These are phyloP conservation scores for Claviceps sp. DNA, from an alignment of 2,329 filamentous ascomycete species.

Conservation along the genomic window DNA sequence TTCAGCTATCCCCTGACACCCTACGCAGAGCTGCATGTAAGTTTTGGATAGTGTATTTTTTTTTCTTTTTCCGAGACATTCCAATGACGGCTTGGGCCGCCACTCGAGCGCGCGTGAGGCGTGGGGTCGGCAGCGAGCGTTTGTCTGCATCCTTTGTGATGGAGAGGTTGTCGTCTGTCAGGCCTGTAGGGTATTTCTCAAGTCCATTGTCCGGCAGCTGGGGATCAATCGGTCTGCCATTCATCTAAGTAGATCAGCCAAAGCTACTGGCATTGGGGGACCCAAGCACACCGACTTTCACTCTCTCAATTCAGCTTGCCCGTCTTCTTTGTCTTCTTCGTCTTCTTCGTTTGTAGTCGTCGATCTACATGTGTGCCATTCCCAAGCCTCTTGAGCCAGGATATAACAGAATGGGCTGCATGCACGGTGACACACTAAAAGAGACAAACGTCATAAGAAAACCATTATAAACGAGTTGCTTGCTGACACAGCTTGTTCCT, in stretches of 20 bases:
- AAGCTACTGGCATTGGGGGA: too few species aligned
- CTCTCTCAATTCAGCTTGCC: neutral
- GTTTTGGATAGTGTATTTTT: conserved; percentile 24
- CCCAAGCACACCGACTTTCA: too few species aligned
- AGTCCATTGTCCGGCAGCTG: too few species aligned
- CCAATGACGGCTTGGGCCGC: conserved; percentile 2
- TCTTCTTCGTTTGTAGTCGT: neutral
- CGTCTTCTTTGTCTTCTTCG: neutral
- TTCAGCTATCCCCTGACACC: conserved; percentile 53
- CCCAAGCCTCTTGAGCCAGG: neutral
- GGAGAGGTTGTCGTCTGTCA: too few species aligned
- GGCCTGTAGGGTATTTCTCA: too few species aligned
- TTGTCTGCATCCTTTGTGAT: too few species aligned
- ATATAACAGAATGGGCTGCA: neutral
- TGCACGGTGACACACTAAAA: neutral
- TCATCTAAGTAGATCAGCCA: too few species aligned
- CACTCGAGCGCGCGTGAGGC: neutral
- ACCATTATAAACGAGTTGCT: neutral
- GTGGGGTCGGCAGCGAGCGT: neutral
- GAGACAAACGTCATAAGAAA: neutral
- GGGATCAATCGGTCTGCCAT: too few species aligned
- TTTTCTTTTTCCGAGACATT: conserved; percentile 6
- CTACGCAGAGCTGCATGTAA: conserved; percentile 70
- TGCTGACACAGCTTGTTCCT: conserved; percentile 16
- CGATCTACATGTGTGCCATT: neutral